phyloP scores from a whole-genome alignment of 768 basidiomycete genomes.

The Clavaria fumosa region DNA sequence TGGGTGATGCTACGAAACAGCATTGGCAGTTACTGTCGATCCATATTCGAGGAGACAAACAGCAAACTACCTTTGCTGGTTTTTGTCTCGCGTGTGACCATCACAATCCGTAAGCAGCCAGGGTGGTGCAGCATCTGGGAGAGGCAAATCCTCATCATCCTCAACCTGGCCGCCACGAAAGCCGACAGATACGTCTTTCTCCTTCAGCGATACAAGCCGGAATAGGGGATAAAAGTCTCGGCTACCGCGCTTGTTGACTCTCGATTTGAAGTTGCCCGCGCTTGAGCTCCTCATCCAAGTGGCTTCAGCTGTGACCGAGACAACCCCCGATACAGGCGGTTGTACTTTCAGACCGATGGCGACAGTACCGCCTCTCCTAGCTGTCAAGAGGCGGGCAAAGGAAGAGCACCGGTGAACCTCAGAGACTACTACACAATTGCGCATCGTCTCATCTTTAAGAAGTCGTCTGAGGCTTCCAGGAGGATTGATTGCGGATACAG shows the following conservation, averaged over 20 bases:
- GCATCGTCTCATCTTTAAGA: slow-evolving; percentile 13
- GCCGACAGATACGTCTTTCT: slow-evolving; percentile 11
- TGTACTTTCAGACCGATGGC: slow-evolving; percentile 16
- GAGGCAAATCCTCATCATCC: slow-evolving; percentile 11
- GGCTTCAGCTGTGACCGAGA: slow-evolving; percentile 8
- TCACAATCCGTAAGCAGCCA: slow-evolving; percentile 9
- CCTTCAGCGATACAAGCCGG: slow-evolving; percentile 16
- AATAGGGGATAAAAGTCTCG: slow-evolving; percentile 17
- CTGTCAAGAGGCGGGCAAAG: slow-evolving; percentile 17
- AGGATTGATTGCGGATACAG: slow-evolving; percentile 15
- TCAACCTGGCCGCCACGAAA: slow-evolving; percentile 11
- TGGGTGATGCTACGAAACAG: too few relatives aligned
- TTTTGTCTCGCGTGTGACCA: too few relatives aligned
- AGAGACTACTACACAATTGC: slow-evolving; percentile 18
- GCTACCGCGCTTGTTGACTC: slow-evolving; percentile 12
- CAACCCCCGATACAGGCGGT: slow-evolving; percentile 8
- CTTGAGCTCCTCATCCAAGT: slow-evolving; percentile 14
- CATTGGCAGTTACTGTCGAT: too few relatives aligned
- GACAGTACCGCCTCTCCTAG: slow-evolving; percentile 10
- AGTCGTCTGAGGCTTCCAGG: slow-evolving; percentile 16
- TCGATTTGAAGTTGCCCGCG: slow-evolving; percentile 16
- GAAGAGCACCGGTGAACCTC: slow-evolving; percentile 20
- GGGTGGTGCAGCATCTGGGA: slow-evolving; percentile 13
- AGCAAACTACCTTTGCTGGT: too few relatives aligned
- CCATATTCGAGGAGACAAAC: too few relatives aligned